These are phyloP conservation scores for Aspergillus piperis DNA, from an alignment of 2,329 filamentous ascomycete genomes.

Conservation along the genomic window DNA sequence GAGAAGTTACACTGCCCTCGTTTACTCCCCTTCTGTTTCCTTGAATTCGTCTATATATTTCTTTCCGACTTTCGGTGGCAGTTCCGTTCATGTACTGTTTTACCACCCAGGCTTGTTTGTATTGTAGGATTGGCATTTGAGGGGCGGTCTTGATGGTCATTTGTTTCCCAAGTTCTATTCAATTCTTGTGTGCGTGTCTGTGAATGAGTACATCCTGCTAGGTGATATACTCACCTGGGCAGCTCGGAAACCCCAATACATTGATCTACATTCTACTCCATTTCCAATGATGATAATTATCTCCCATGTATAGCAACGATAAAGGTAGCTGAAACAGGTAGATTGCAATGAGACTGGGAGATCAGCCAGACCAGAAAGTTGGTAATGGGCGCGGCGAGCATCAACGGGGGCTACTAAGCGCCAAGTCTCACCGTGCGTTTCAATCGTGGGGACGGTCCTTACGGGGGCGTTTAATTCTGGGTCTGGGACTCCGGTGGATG, in stretches of 20 bases:
- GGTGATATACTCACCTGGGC: not conserved
- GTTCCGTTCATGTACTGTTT: conserved; percentile 18
- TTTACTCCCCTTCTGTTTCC: conserved; percentile 10
- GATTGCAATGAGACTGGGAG: too few relatives aligned
- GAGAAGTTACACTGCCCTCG: conserved; percentile 18
- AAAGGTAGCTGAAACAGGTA: not conserved
- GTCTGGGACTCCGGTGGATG: not conserved
- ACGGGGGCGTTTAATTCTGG: not conserved
- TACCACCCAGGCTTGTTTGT: conserved; percentile 23
- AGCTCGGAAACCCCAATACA: not conserved
- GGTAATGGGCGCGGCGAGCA: too few relatives aligned
- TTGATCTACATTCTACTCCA: not conserved
- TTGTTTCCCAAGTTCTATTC: conserved; percentile 1
- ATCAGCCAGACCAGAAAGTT: too few relatives aligned
- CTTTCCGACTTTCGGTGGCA: conserved; percentile 14
- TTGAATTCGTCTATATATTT: conserved; percentile 13
- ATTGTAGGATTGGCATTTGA: conserved; percentile 24
- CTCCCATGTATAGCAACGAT: too few relatives aligned
- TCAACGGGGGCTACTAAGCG: not conserved
- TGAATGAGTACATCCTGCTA: not conserved
- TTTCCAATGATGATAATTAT: not conserved
- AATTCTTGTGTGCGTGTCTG: conserved; percentile 11
- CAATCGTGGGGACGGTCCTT: conserved; percentile 2
- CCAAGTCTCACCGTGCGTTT: conserved; percentile 8
- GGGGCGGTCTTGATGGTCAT: conserved; percentile 13